A percentile compares a stretch with the other conserved stretches of the same genome.
phyloP scores from a whole-genome alignment of 2,329 filamentous ascomycete species.

The Byssochlamys sp. region DNA sequence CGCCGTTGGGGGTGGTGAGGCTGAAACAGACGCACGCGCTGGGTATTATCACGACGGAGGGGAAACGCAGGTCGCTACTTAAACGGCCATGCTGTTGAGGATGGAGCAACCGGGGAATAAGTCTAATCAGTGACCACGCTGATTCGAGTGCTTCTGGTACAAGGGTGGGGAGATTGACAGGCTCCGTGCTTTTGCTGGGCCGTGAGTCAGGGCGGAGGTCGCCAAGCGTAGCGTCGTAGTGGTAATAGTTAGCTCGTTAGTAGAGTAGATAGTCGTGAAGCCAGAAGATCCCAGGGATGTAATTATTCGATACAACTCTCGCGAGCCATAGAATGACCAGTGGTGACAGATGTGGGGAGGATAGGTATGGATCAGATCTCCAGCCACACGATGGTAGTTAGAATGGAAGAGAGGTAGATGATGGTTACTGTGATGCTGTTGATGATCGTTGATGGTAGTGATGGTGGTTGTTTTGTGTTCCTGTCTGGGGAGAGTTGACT shows the following conservation, averaged over 20 bases:
- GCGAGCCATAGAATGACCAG: background rate
- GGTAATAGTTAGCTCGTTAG: too few species aligned
- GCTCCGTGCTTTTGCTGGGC: background rate
- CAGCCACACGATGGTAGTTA: background rate
- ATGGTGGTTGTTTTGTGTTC: too few species aligned
- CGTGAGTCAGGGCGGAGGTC: background rate
- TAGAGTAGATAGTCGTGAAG: background rate
- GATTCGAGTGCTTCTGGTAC: background rate
- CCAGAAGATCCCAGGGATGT: background rate
- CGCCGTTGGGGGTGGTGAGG: background rate
- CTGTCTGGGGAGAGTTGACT: too few species aligned
- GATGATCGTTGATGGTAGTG: background rate
- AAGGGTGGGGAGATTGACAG: background rate
- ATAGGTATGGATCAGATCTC: background rate
- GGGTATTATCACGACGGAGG: background rate
- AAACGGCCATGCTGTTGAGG: background rate
- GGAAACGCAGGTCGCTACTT: background rate
- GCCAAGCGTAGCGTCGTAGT: background rate
- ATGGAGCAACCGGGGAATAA: background rate
- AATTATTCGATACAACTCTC: background rate
- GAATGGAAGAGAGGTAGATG: background rate
- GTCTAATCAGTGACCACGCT: background rate
- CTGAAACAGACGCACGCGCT: background rate
- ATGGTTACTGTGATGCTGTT: background rate
- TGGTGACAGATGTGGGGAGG: background rate